Evolutionary conservation across 2,329 filamentous ascomycete genomes (phyloP).

Genomic region (Fusarium austroafricanum): DNA sequence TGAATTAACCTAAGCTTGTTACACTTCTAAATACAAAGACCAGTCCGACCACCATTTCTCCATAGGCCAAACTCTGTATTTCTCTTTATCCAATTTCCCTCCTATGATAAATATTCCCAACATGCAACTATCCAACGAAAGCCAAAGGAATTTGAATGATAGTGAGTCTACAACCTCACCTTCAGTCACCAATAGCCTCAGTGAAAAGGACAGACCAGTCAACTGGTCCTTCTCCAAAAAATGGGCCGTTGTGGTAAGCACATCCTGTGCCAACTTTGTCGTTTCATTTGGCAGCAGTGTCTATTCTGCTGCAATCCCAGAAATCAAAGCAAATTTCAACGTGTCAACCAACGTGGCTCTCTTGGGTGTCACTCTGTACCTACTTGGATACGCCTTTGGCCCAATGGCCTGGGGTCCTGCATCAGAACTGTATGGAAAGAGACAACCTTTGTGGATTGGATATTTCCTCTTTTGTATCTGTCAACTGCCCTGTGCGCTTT

Average conservation of each 20-base stretch:
- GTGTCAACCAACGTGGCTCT: slow-evolving; percentile 1
- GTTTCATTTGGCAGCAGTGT: slow-evolving; percentile 16
- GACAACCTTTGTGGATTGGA: neutral
- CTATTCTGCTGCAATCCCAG: slow-evolving; percentile 10
- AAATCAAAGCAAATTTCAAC: neutral
- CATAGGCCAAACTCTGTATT: too few species aligned
- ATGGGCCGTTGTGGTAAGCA: slow-evolving; percentile 11
- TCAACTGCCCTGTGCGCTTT: neutral
- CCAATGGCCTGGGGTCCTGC: slow-evolving; percentile 78
- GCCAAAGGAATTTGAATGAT: neutral
- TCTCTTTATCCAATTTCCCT: too few species aligned
- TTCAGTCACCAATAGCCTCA: rapidly evolving
- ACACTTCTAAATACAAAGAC: too few species aligned
- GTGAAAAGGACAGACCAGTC: neutral
- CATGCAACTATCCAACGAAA: too few species aligned
- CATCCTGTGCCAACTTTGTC: slow-evolving; percentile 6
- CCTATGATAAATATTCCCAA: too few species aligned
- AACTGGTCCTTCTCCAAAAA: neutral
- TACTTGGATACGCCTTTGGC: slow-evolving; percentile 62
- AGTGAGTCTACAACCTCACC: neutral
- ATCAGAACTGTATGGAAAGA: neutral
- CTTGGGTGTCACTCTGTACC: slow-evolving; percentile 11
- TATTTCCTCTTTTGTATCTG: neutral
- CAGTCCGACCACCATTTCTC: too few species aligned
- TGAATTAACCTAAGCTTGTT: too few species aligned